phyloP scores from a whole-genome alignment of 192 early-diverging fungal genomes.

The Umbelopsis sp. region DNA sequence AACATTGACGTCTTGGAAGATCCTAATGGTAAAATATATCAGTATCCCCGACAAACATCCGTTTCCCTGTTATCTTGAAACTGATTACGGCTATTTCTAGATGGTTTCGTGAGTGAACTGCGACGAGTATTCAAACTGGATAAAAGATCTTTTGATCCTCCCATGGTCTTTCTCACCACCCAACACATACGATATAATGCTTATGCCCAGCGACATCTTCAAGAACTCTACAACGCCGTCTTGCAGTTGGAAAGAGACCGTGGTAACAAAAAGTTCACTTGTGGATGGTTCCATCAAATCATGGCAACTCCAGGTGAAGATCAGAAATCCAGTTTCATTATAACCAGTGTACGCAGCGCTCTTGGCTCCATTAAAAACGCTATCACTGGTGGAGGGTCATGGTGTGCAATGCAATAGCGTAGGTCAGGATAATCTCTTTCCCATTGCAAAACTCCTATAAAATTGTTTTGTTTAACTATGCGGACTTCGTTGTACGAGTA shows the following conservation, averaged over 20 bases:
- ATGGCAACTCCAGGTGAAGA: constrained; percentile 40
- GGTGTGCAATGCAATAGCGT: constrained; percentile 9
- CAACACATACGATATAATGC: constrained; percentile 42
- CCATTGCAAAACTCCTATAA: background rate
- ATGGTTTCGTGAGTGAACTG: constrained; percentile 52
- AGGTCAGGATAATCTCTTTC: background rate
- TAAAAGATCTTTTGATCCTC: constrained; percentile 36
- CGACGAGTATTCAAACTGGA: constrained; percentile 44
- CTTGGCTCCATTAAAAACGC: background rate
- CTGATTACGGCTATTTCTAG: too few species aligned
- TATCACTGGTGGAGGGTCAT: background rate
- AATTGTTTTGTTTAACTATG: too few species aligned
- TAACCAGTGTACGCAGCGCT: constrained; percentile 40
- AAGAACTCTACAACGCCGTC: constrained; percentile 49
- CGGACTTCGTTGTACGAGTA: too few species aligned
- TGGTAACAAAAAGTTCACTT: constrained; percentile 46
- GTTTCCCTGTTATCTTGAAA: background rate
- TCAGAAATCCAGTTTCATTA: constrained; percentile 48
- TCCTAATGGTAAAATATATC: constrained; percentile 23
- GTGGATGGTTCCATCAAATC: constrained; percentile 50
- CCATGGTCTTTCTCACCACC: constrained; percentile 49
- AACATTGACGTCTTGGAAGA: constrained; percentile 48
- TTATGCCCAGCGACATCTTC: constrained; percentile 48
- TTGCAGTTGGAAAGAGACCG: constrained; percentile 38
- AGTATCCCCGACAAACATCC: background rate